These are phyloP conservation scores for Septoria petroselini DNA, from an alignment of 2,329 filamentous ascomycete species.

Conservation along the genomic window DNA sequence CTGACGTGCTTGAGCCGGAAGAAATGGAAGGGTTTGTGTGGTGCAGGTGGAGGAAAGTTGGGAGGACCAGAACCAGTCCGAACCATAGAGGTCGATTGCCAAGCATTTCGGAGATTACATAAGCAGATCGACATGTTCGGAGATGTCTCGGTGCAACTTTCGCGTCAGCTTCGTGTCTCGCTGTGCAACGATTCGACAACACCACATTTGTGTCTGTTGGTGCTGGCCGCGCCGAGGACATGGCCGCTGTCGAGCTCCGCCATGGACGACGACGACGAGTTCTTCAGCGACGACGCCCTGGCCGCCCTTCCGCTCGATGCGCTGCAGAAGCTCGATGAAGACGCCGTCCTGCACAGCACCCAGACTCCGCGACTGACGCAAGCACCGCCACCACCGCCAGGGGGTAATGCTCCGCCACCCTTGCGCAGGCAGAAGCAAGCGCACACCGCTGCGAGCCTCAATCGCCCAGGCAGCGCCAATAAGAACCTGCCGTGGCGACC, in stretches of 20 bases:
- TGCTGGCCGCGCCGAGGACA: not conserved
- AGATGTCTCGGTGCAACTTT: not conserved
- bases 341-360: constrained; percentile 41
- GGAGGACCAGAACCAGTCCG: no score
- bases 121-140: not conserved
- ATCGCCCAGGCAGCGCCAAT: constrained; percentile 20
- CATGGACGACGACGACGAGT: constrained; percentile 46
- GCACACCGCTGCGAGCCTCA: constrained; percentile 26
- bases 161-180: not conserved
- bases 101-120: no score
- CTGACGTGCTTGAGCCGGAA: no score
- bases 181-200: not conserved
- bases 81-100: no score
- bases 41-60: no score
- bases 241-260: constrained; percentile 2
- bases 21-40: no score
- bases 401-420: no score
- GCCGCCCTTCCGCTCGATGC: constrained; percentile 47
- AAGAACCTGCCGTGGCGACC: constrained; percentile 33
- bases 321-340: constrained; percentile 46
- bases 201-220: no score
- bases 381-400: not conserved
- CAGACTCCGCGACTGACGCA: constrained; percentile 5
- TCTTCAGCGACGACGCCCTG: constrained; percentile 47
- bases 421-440: constrained; percentile 27